Percentiles rank a stretch among this genome's conserved stretches.
Conservation (phyloP, 148 eudicot species). For the Tetragonia tetragonoides region DNA sequence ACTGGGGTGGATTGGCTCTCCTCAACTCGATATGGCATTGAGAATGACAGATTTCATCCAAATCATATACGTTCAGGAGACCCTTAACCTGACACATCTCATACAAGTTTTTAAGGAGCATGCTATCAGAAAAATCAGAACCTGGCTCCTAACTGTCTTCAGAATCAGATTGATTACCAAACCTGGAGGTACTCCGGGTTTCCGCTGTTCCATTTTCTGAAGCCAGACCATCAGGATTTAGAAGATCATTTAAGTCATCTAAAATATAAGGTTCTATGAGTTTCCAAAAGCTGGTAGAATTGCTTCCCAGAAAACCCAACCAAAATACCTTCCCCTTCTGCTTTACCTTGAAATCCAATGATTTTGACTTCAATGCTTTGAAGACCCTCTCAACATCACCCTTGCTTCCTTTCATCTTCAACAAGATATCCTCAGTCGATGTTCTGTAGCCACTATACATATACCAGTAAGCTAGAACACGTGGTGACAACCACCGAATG, state of each 20-base stretch:
- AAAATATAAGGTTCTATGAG: conserved; percentile 61
- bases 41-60: too few relatives aligned
- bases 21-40: too few relatives aligned
- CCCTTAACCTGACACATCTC: not conserved
- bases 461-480: conserved; percentile 95
- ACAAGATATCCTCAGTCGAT: conserved; percentile 67
- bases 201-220: conserved; percentile 19
- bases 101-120: conserved; percentile 2
- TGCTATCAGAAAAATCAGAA: conserved; percentile 8
- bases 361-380: conserved; percentile 51
- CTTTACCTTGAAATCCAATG: conserved; percentile 62
- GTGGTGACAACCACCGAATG: conserved; percentile 87
- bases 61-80: not conserved
- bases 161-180: conserved; percentile 24
- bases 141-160: conserved; percentile 17
- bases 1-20: too few relatives aligned
- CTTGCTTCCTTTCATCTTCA: conserved; percentile 65
- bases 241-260: conserved; percentile 45
- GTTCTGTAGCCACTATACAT: conserved; percentile 82
- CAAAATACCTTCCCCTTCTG: conserved; percentile 70
- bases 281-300: conserved; percentile 58
- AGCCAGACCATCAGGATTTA: conserved; percentile 38
- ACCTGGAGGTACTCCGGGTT: conserved; percentile 14
- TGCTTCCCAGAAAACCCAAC: conserved; percentile 80
- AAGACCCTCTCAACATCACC: conserved; percentile 61